Evolutionary conservation across 2,329 filamentous ascomycete genomes (phyloP), one percentile per base, ranked within the genome.

Genomic region (Botrytis pseudocinerea): DNA sequence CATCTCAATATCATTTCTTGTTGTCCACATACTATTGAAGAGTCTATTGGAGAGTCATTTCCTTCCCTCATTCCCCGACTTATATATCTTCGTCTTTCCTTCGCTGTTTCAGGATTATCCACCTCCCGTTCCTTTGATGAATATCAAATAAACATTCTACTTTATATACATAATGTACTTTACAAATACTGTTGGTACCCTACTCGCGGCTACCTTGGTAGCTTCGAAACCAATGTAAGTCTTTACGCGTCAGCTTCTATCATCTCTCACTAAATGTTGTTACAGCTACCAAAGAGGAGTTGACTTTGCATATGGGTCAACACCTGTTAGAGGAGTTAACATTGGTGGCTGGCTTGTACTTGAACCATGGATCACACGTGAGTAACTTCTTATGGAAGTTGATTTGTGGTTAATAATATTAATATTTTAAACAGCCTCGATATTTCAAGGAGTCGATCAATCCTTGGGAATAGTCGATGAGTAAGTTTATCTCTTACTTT

Each of bases 351-450:
- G 82, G 82, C 78, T 81, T 20, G 68, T 79, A 20, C 73, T 80
- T 32, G 77, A 79, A 77, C 80, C 81, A 61, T 88, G 86, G 86
- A 89, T 89, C 70, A 88, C 86, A 8, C 87, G 70, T 72, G 40
- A 61, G 70, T 22, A 68, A 28, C n/a, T 9, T 14, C 35, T 8
- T 32, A 5, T 54, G 32, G 22, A 72, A 10, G 20, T 59, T n/a
- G 38, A 51, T 69, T 12, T n/a, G 22, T 54, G 4, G 12, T 35
- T 18, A 22, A 69, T 68, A 51, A 51, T 61, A 18, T 28, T 72
- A 40, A 72, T n/a, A 51, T 42, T 40, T 6, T 40, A 2, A 61
- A 46, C 18, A 72, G 70, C 87, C n/a, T 87, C 85, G 1, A 82
- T 89, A 65, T 89, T 89, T 77, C 73, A 80, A 80, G 84, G 74